Conservation (phyloP, 2,329 filamentous ascomycete species). For the Botryotinia narcissicola region DNA sequence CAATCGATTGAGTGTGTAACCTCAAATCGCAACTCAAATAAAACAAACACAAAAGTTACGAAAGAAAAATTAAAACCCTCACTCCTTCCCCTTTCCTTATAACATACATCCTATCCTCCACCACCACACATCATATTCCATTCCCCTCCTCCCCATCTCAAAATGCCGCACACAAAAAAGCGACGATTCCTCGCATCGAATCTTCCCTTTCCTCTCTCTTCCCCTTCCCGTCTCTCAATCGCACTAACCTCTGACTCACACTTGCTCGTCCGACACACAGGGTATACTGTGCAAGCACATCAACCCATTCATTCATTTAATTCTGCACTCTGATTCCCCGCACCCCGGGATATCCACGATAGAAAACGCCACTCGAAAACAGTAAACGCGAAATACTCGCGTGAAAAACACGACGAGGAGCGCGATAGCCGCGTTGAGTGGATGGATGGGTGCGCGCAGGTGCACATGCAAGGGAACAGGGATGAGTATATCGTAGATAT, state of each 20-base stretch:
- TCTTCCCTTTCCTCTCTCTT: background rate
- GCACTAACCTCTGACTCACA: slow-evolving; percentile 15
- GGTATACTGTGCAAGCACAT: too few relatives aligned
- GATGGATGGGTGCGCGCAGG: background rate
- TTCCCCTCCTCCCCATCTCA: background rate
- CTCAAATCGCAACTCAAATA: background rate
- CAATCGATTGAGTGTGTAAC: background rate
- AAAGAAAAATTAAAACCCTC: background rate
- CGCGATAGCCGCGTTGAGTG: slow-evolving; percentile 20
- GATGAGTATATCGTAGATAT: too few relatives aligned
- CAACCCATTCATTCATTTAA: too few relatives aligned
- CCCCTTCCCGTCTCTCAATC: background rate
- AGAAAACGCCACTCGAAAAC: too few relatives aligned
- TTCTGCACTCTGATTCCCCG: too few relatives aligned
- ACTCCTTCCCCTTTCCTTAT: slow-evolving; percentile 1
- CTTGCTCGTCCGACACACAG: background rate
- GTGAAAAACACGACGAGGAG: background rate
- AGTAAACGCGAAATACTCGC: slow-evolving; percentile 14
- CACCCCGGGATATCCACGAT: too few relatives aligned
- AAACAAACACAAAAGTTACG: background rate
- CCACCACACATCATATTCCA: background rate
- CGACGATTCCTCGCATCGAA: background rate
- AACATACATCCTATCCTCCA: background rate
- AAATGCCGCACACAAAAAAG: background rate
- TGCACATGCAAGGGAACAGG: background rate